phyloP scores from a whole-genome alignment of 495 filamentous ascomycete species.

The Penicillium samsonianum region DNA sequence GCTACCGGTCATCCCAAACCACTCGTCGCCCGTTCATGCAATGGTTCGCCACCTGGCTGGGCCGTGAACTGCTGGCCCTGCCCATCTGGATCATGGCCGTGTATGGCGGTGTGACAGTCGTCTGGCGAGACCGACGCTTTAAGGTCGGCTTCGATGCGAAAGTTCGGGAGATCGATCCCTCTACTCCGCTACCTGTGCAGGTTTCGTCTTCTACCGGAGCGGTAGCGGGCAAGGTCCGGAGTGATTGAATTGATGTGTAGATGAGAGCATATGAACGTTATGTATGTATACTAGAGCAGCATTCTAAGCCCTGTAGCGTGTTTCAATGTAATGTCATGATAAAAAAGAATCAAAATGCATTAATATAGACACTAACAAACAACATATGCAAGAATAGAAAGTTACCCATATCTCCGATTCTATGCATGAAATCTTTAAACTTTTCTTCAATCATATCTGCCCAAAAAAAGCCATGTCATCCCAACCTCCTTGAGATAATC shows the following conservation, averaged over 20 bases:
- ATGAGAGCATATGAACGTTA: conserved; percentile 6
- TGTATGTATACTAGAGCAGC: conserved; percentile 22
- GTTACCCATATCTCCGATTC: not conserved
- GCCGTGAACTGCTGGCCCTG: conserved; percentile 76
- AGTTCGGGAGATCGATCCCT: conserved; percentile 55
- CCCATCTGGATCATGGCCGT: conserved; percentile 89
- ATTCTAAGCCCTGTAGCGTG: conserved; percentile 1
- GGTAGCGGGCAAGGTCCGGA: conserved; percentile 26
- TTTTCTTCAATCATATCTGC: conserved; percentile 15
- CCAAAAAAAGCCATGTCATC: not conserved
- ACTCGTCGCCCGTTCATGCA: conserved; percentile 59
- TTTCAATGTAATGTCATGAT: conserved; percentile 4
- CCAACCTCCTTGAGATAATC: not conserved
- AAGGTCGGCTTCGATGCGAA: conserved; percentile 81
- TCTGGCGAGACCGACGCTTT: conserved; percentile 83
- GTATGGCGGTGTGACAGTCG: conserved; percentile 76
- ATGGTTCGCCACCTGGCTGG: conserved; percentile 85
- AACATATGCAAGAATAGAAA: conserved; percentile 12
- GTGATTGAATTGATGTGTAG: conserved; percentile 32
- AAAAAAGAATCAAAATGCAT: conserved; percentile 12
- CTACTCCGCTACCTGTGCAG: conserved; percentile 9
- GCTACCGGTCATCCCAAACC: conserved; percentile 15
- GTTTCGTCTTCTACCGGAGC: conserved; percentile 22
- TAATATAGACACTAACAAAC: conserved; percentile 21
- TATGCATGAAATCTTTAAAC: conserved; percentile 9